Evolutionary conservation across 2,329 filamentous ascomycete species (phyloP).

Genomic region (Aspergillus versicolor): DNA sequence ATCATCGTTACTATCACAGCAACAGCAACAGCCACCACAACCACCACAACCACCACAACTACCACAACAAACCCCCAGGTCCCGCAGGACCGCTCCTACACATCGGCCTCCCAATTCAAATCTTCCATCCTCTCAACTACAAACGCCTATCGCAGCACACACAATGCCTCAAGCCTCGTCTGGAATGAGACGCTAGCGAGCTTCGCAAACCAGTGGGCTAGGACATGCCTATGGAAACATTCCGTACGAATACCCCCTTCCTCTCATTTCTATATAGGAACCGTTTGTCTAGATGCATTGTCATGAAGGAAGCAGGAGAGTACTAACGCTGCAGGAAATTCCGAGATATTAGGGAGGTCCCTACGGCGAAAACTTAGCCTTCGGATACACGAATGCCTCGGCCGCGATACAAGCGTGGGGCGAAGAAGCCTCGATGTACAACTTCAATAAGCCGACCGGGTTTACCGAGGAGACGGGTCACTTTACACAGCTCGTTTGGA

Average conservation of each 20-base stretch:
- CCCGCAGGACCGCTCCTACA: conserved; percentile 42
- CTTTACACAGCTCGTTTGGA: conserved; percentile 74
- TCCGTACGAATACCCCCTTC: conserved; percentile 27
- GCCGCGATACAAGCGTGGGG: conserved; percentile 67
- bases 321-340: no score
- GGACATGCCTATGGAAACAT: conserved; percentile 44
- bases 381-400: conserved; percentile 62
- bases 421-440: conserved; percentile 57
- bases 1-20: conserved; percentile 24
- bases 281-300: conserved; percentile 4
- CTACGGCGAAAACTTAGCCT: conserved; percentile 73
- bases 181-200: conserved; percentile 67
- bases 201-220: conserved; percentile 55
- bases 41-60: conserved; percentile 18
- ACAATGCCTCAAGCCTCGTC: conserved; percentile 57
- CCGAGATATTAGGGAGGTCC: conserved; percentile 49
- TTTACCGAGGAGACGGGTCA: conserved; percentile 65
- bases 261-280: background rate
- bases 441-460: conserved; percentile 55
- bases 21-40: conserved; percentile 24
- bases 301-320: no score
- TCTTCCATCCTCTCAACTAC: conserved; percentile 63
- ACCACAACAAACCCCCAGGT: conserved; percentile 21
- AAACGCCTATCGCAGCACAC: conserved; percentile 63
- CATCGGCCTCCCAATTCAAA: conserved; percentile 42